A percentile compares a stretch with the other conserved stretches of the same genome.
Evolutionary conservation across 106 monocot species (phyloP).

Genomic region (Allium cepa): DNA sequence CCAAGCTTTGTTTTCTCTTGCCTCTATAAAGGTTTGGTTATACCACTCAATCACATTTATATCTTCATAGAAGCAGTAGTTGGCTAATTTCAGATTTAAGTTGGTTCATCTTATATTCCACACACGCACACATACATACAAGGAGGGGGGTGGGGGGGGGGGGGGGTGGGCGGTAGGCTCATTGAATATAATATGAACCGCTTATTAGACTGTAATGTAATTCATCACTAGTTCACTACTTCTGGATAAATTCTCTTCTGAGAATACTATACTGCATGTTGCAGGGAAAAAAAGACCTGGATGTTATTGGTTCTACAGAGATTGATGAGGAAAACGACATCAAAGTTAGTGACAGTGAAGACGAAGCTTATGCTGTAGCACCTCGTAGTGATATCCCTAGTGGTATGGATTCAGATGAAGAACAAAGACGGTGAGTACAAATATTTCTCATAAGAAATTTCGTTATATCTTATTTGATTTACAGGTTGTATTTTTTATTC

Average conservation of each 20-base stretch:
- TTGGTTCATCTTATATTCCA: too few species aligned
- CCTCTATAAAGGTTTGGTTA: constrained; percentile 62
- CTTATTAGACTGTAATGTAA: too few species aligned
- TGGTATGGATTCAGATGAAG: constrained; percentile 73
- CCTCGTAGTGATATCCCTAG: constrained; percentile 17
- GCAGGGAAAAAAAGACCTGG: constrained; percentile 69
- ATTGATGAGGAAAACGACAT: constrained; percentile 37
- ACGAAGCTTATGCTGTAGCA: constrained; percentile 28
- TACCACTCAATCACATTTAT: background rate
- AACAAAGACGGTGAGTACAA: constrained; percentile 42
- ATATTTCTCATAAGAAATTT: background rate
- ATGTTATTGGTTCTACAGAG: constrained; percentile 49
- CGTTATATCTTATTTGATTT: too few species aligned
- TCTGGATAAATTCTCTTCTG: background rate
- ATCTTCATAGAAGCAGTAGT: too few species aligned
- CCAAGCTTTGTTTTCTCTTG: constrained; percentile 69
- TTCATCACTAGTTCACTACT: too few species aligned
- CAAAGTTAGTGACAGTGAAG: constrained; percentile 46
- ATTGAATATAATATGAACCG: too few species aligned
- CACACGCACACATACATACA: too few species aligned
- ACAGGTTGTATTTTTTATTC: background rate
- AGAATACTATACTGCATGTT: constrained; percentile 5
- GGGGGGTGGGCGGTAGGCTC: too few species aligned
- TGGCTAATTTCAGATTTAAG: too few species aligned
- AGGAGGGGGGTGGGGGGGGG: too few species aligned